phyloP scores from a whole-genome alignment of 805 yeast genomes.

The Priceomyces fermenticarens region DNA sequence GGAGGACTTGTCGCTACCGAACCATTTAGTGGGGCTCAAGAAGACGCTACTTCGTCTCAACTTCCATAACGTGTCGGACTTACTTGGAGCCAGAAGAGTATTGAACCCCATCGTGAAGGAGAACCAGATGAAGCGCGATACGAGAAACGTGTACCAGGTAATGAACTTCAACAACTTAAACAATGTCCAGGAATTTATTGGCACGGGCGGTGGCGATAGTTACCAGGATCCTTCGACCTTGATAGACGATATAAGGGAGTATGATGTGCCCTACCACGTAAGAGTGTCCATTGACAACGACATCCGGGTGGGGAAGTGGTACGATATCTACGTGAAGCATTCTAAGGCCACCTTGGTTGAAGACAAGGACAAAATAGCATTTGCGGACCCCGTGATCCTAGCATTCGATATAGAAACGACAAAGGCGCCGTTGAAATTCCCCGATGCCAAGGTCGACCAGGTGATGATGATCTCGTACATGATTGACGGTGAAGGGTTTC shows the following conservation, averaged over 20 bases:
- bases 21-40: constrained; percentile 79
- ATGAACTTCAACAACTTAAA: constrained; percentile 40
- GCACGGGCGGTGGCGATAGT: constrained; percentile 22
- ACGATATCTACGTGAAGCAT: constrained; percentile 64
- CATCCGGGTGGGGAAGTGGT: constrained; percentile 95
- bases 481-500: constrained; percentile 96
- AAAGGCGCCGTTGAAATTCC: constrained; percentile 92
- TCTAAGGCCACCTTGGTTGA: constrained; percentile 55
- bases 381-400: constrained; percentile 94
- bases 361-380: constrained; percentile 74
- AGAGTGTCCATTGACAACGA: constrained; percentile 90
- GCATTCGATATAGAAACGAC: constrained; percentile 99
- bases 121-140: constrained; percentile 59
- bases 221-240: constrained; percentile 56
- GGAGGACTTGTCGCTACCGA: constrained; percentile 79
- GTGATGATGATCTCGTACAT: constrained; percentile 99
- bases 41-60: constrained; percentile 62
- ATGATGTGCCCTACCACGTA: constrained; percentile 95
- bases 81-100: constrained; percentile 68
- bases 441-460: constrained; percentile 86
- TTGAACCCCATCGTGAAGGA: constrained; percentile 67
- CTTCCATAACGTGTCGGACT: constrained; percentile 73
- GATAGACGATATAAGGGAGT: constrained; percentile 82
- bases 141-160: constrained; percentile 65
- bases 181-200: constrained; percentile 11